Conservation (phyloP, 352 stramenopile genomes). For the Pythium utonaiense region DNA sequence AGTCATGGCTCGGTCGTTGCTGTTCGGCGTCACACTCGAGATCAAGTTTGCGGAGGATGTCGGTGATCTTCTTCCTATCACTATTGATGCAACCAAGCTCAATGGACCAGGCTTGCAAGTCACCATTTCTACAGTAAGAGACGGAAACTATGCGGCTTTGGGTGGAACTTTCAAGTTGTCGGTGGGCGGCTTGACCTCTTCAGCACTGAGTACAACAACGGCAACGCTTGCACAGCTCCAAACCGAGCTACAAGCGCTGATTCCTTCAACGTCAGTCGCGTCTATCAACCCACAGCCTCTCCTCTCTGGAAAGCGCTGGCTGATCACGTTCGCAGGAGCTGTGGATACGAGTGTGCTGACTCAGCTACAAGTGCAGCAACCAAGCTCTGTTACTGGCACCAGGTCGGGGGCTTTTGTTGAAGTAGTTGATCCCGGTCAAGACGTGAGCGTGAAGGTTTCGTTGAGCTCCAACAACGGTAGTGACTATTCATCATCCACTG, state of each 20-base stretch:
- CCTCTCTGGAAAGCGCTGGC: slow-evolving; percentile 16
- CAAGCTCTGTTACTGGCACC: slow-evolving; percentile 24
- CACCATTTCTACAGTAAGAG: slow-evolving; percentile 17
- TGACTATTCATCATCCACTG: slow-evolving; percentile 31
- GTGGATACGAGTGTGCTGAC: slow-evolving; percentile 6
- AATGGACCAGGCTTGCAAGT: slow-evolving; percentile 20
- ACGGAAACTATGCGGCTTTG: slow-evolving; percentile 30
- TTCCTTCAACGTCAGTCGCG: slow-evolving; percentile 6
- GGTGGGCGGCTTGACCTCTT: not conserved
- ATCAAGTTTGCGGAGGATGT: slow-evolving; percentile 25
- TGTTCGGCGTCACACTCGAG: not conserved
- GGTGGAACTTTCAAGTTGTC: slow-evolving; percentile 25
- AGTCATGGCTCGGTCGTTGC: not conserved
- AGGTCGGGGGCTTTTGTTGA: slow-evolving; percentile 9
- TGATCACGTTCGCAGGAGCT: slow-evolving; percentile 20
- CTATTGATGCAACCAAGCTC: slow-evolving; percentile 21
- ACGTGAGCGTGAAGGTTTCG: slow-evolving; percentile 19
- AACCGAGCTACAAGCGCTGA: slow-evolving; percentile 16
- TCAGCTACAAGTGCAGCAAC: slow-evolving; percentile 7
- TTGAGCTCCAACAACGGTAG: slow-evolving; percentile 31
- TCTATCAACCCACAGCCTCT: not conserved
- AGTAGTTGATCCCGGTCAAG: slow-evolving; percentile 24
- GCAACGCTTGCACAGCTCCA: slow-evolving; percentile 16
- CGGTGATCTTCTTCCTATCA: slow-evolving; percentile 20
- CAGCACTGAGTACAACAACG: slow-evolving; percentile 3